phyloP scores from a whole-genome alignment of 2,329 filamentous ascomycete species.

The Periconia digitata region DNA sequence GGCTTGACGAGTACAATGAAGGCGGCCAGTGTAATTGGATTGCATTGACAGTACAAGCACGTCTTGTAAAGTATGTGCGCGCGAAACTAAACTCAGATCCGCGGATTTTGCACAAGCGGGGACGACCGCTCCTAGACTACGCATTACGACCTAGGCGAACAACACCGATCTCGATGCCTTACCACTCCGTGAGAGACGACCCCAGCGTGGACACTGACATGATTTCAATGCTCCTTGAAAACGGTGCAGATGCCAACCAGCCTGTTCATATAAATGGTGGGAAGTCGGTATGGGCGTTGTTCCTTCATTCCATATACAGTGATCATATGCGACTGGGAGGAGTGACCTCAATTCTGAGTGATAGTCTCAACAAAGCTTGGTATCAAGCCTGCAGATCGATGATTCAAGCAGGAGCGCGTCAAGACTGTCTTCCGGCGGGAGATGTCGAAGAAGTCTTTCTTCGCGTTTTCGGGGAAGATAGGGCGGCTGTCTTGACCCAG shows the following conservation, averaged over 20 bases:
- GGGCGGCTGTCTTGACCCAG: not conserved
- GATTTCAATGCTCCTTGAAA: constrained; percentile 9
- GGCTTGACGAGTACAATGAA: constrained; percentile 2
- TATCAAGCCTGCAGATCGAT: constrained; percentile 2
- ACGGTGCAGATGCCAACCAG: constrained; percentile 15
- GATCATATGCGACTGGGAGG: not conserved
- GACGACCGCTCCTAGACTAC: constrained; percentile 16
- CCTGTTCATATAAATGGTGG: constrained; percentile 5
- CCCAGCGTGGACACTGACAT: constrained; percentile 12
- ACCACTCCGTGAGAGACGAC: constrained; percentile 10
- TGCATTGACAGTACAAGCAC: constrained; percentile 9
- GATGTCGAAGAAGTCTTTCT: not conserved
- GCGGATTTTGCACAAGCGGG: not conserved
- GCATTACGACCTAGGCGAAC: constrained; percentile 8
- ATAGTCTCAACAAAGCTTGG: constrained; percentile 3
- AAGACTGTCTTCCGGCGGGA: not conserved
- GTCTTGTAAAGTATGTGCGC: constrained; percentile 12
- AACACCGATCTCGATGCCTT: constrained; percentile 6
- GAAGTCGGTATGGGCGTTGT: constrained; percentile 12
- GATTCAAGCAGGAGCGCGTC: constrained; percentile 5
- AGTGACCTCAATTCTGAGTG: not conserved
- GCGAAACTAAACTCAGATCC: constrained; percentile 8
- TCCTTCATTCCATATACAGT: constrained; percentile 5
- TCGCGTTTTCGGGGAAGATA: not conserved
- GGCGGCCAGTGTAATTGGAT: constrained; percentile 11